Evolutionary conservation across 306 rosid species (phyloP).

Genomic region (Malus sieversii): DNA sequence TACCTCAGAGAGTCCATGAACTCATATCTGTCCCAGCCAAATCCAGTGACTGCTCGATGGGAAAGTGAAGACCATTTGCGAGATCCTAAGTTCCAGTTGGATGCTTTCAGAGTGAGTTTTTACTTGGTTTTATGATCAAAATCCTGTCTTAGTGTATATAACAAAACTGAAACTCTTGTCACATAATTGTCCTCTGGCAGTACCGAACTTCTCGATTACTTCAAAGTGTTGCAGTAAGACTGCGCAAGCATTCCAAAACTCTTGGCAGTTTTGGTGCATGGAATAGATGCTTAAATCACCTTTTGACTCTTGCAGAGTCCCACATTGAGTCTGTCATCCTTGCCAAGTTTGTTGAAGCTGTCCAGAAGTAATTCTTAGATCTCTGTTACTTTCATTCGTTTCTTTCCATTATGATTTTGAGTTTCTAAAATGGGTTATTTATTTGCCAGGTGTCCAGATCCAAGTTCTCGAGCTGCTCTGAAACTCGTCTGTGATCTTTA

Average conservation of each 20-base stretch:
- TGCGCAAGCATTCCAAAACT: constrained; percentile 72
- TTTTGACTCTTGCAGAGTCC: constrained; percentile 88
- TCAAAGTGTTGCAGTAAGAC: constrained; percentile 82
- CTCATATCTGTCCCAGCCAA: constrained; percentile 85
- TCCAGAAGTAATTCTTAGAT: constrained; percentile 50
- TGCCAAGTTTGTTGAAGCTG: constrained; percentile 79
- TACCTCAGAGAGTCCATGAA: constrained; percentile 89
- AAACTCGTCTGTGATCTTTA: constrained; percentile 89
- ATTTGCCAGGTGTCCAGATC: constrained; percentile 62
- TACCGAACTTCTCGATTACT: constrained; percentile 91
- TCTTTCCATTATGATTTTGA: background rate
- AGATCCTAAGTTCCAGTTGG: constrained; percentile 91
- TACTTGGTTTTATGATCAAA: constrained; percentile 2
- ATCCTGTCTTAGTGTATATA: background rate
- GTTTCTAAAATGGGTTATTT: constrained; percentile 13
- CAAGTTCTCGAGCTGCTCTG: constrained; percentile 72
- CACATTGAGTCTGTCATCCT: constrained; percentile 89
- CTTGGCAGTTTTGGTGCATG: constrained; percentile 92
- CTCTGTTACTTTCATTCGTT: constrained; percentile 4
- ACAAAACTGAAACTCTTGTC: background rate
- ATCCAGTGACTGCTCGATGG: constrained; percentile 92
- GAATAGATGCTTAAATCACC: constrained; percentile 98
- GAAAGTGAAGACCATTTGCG: constrained; percentile 78
- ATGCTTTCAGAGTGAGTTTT: constrained; percentile 91
- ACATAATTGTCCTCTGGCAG: constrained; percentile 35